phyloP scores from a whole-genome alignment of 371 early-diverging fungal genomes.

The Rhizopus delemar region DNA sequence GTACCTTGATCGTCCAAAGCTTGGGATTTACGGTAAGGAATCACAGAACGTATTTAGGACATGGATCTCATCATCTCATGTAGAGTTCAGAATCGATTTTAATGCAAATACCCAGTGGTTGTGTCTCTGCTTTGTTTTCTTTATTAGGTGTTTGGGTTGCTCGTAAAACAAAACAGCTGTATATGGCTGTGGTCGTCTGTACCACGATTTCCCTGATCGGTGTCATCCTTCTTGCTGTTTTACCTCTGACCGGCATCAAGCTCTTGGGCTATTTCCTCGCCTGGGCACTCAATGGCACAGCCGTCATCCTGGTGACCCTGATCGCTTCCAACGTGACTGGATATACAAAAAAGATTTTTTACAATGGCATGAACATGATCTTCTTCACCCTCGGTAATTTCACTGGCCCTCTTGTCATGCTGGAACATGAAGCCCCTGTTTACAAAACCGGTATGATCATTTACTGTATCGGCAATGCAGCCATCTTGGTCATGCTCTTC shows the following conservation, averaged over 20 bases:
- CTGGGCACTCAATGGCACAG: conserved; percentile 29
- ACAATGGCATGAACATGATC: conserved; percentile 30
- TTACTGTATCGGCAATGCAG: conserved; percentile 31
- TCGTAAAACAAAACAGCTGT: conserved; percentile 22
- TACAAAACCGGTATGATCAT: conserved; percentile 39
- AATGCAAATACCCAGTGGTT: conserved; percentile 34
- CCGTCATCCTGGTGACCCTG: conserved; percentile 29
- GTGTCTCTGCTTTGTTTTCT: conserved; percentile 16
- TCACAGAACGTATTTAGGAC: neutral
- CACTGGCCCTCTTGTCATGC: conserved; percentile 39
- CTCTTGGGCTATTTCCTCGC: conserved; percentile 35
- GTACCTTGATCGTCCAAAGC: conserved; percentile 28
- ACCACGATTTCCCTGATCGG: conserved; percentile 26
- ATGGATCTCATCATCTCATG: neutral
- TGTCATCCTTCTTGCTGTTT: conserved; percentile 26
- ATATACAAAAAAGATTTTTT: conserved; percentile 44
- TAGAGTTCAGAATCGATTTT: conserved; percentile 33
- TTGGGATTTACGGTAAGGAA: conserved; percentile 39
- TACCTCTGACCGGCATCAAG: conserved; percentile 29
- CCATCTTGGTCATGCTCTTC: conserved; percentile 28
- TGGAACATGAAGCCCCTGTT: conserved; percentile 16
- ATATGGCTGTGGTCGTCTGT: conserved; percentile 20
- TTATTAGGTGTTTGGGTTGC: conserved; percentile 18
- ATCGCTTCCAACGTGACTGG: conserved; percentile 39
- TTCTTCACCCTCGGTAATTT: conserved; percentile 37